Percentiles rank a stretch among this genome's conserved stretches.
These are phyloP conservation scores for Colletotrichum sp. DNA, from an alignment of 2,329 filamentous ascomycete genomes.

Conservation along the genomic window DNA sequence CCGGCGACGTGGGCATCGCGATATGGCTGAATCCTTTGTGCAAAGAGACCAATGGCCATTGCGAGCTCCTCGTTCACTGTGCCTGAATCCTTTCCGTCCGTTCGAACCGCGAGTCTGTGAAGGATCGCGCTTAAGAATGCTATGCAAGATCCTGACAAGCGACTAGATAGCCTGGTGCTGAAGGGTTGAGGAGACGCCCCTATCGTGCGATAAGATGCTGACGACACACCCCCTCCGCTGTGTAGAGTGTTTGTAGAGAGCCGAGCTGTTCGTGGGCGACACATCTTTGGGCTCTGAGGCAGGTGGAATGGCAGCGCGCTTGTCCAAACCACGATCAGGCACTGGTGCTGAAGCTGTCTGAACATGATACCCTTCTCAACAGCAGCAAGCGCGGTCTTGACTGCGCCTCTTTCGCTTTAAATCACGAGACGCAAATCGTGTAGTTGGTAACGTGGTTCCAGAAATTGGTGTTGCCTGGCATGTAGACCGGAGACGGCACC, in stretches of 20 bases:
- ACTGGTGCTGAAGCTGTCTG: not conserved
- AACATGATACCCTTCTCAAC: not conserved
- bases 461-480: no score
- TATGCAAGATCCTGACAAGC: not conserved
- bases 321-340: not conserved
- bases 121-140: not conserved
- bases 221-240: fast-evolving
- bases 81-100: not conserved
- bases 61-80: not conserved
- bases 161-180: not conserved
- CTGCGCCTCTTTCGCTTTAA: no score
- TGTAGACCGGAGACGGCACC: no score
- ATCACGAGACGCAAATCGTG: no score
- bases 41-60: not conserved
- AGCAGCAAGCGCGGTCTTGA: not conserved
- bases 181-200: not conserved
- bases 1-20: not conserved
- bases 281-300: not conserved
- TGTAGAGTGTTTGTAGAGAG: not conserved
- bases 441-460: no score
- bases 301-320: not conserved
- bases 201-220: not conserved
- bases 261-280: not conserved
- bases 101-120: not conserved
- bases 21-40: not conserved